Conservation (phyloP, 345 rosid species). For the Pistacia integerrima region DNA sequence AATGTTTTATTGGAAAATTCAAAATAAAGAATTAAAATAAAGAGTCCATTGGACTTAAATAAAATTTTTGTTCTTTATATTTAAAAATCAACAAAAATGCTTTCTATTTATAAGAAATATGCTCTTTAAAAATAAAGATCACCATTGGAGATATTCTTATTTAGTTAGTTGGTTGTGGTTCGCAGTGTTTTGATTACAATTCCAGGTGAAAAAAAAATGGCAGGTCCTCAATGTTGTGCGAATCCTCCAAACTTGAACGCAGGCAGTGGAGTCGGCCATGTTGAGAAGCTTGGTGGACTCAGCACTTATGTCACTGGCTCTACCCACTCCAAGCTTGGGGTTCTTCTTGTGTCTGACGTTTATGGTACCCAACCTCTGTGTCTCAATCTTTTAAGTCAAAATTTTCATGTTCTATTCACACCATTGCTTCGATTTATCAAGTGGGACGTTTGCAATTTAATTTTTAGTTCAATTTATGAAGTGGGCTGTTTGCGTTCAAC, state of each 20-base stretch:
- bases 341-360: slow-evolving; percentile 45
- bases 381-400: too few species aligned
- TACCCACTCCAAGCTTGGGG: slow-evolving; percentile 31
- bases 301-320: slow-evolving; percentile 38
- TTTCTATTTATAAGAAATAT: too few species aligned
- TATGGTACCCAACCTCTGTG: slow-evolving; percentile 39
- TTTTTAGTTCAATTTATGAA: neutral
- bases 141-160: too few species aligned
- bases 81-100: too few species aligned
- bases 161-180: neutral
- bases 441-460: too few species aligned
- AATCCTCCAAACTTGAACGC: slow-evolving; percentile 44
- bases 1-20: too few species aligned
- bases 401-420: too few species aligned
- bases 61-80: too few species aligned
- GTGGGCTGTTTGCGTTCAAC: neutral
- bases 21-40: too few species aligned
- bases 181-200: neutral
- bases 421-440: too few species aligned
- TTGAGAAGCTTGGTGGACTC: slow-evolving; percentile 40
- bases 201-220: slow-evolving; percentile 17
- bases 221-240: slow-evolving; percentile 48
- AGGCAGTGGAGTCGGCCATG: slow-evolving; percentile 30
- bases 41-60: too few species aligned
- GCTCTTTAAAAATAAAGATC: too few species aligned